A percentile compares a stretch with the other conserved stretches of the same genome.
These are phyloP conservation scores for Cutaneotrichosporon daszewskae DNA, from an alignment of 1,284 basidiomycete species.

Conservation along the genomic window DNA sequence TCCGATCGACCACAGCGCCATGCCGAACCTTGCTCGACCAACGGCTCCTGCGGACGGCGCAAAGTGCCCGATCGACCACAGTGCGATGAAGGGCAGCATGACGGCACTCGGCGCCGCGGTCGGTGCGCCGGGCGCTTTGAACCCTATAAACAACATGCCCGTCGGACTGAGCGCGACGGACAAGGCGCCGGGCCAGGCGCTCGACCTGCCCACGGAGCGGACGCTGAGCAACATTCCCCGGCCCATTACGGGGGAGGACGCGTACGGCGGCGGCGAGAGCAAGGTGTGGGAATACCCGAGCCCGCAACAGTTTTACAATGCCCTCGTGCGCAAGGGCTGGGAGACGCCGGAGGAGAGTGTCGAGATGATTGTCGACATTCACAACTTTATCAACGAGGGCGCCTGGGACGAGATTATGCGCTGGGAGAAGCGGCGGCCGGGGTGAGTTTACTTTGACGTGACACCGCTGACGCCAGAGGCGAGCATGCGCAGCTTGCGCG, in stretches of 20 bases:
- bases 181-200: constrained; percentile 36
- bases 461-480: constrained; percentile 31
- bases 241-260: constrained; percentile 46
- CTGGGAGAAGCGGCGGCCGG: constrained; percentile 72
- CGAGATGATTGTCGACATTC: constrained; percentile 95
- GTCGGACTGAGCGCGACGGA: constrained; percentile 54
- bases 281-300: constrained; percentile 91
- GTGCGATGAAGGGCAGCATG: constrained; percentile 3
- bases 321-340: constrained; percentile 92
- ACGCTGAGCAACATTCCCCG: constrained; percentile 81
- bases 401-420: constrained; percentile 92
- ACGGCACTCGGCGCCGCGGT: constrained; percentile 8
- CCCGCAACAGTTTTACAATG: constrained; percentile 98
- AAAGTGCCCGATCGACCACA: constrained; percentile 44
- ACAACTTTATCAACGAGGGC: constrained; percentile 95
- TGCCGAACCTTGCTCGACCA: not conserved
- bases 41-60: constrained; percentile 24
- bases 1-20: constrained; percentile 20
- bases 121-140: constrained; percentile 47
- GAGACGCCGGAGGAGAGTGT: constrained; percentile 95
- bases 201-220: constrained; percentile 67
- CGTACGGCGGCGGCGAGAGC: constrained; percentile 35
- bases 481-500: constrained; percentile 62
- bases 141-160: constrained; percentile 89
- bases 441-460: constrained; percentile 38